Evolutionary conservation across 192 early-diverging fungal genomes (phyloP), one percentile per base, ranked within the genome.

Genomic region (Umbelopsis vinacea): DNA sequence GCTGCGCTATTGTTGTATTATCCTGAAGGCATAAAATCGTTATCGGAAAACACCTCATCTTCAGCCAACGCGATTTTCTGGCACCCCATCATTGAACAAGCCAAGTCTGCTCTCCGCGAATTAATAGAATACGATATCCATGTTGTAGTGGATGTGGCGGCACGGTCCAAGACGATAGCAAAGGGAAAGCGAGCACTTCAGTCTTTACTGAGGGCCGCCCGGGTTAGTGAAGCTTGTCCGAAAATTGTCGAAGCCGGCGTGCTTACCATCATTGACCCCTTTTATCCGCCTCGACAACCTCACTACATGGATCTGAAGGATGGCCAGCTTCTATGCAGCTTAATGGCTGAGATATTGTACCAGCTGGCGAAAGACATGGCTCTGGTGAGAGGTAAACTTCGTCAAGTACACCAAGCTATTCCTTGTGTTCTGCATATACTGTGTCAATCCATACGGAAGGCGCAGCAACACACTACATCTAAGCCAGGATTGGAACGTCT

Each of bases 291-390:
- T 29, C 57, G 57, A 1, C 40, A 43, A 43, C 17, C 57, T 14
- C 17, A 29, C 17, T 35, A 29, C 33, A 63, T 63, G 5, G 57
- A 63, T 0, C 33, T 2, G 10, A 63, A 63, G 26, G 57, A 63
- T 17, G 57, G 57, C 2, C 57, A 37, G 12, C 11, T 63, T 17
- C 17, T 63, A 17, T 63, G 57, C 57, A 37, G 57, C 14, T 37
- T 29, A 5, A 63, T 63, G 57, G 57, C 57, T 6, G 57, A 63
- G 35, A 8, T 63, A 37, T 19, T 63, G 57, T 63, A 63, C 14
- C 57, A 63, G 8, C 26, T 63, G 57, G 57, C 57, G 2, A 63
- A 63, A 63, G 57, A 63, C 57, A 63, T 63, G 57, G 57, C 57
- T 14, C 33, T 63, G 33, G 57, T 63, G 1, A 26, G 57, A 29